These are phyloP conservation scores for Neurospora sp. DNA, from an alignment of 2,329 filamentous ascomycete genomes.

Conservation along the genomic window DNA sequence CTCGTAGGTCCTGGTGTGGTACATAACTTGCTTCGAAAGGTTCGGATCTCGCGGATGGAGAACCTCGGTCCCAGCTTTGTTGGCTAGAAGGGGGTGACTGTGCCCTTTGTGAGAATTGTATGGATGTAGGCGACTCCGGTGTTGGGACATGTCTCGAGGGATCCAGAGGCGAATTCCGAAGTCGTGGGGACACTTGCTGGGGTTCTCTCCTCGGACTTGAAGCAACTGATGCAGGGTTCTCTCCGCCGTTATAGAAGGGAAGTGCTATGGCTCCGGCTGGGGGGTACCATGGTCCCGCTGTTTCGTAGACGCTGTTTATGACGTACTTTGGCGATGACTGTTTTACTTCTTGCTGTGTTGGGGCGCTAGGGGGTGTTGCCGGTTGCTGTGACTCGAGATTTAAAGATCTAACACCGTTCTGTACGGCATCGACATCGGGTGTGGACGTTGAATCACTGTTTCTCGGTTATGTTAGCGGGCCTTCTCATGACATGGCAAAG, in stretches of 20 bases:
- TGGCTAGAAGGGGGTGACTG: conserved; percentile 3
- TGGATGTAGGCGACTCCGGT: background rate
- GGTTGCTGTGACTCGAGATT: background rate
- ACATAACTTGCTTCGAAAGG: background rate
- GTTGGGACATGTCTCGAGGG: background rate
- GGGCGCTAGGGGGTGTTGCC: background rate
- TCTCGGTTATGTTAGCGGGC: background rate
- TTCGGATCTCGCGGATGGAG: conserved; percentile 4
- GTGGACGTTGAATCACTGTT: background rate
- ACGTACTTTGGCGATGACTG: background rate
- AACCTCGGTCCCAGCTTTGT: conserved; percentile 3
- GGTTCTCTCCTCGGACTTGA: background rate
- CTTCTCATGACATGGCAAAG: background rate
- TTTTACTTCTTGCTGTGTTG: background rate
- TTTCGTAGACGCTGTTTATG: background rate
- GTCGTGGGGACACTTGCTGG: background rate
- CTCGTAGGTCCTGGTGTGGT: background rate
- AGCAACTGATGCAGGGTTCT: background rate
- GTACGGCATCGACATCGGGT: background rate
- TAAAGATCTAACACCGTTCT: background rate
- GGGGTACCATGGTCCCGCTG: background rate
- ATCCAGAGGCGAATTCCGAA: background rate
- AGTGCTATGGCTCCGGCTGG: background rate
- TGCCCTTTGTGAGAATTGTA: background rate
- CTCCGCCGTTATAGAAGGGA: background rate